phyloP scores from a whole-genome alignment of 495 filamentous ascomycete genomes.

The Alectoria sarmentosa region DNA sequence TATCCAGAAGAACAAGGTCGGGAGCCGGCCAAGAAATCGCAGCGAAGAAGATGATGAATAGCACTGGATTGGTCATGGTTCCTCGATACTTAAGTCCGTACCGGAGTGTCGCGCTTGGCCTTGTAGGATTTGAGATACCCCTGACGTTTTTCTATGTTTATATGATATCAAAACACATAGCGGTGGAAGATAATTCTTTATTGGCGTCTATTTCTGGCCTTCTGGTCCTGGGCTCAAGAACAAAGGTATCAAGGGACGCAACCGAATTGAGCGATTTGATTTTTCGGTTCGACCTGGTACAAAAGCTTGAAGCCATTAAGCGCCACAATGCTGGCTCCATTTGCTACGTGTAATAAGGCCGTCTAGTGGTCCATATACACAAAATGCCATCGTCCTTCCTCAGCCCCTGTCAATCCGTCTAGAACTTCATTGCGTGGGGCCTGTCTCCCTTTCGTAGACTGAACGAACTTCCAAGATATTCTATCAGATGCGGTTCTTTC shows the following conservation, averaged over 20 bases:
- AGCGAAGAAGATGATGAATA: conserved; percentile 26
- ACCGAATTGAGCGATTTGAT: not conserved
- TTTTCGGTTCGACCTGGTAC: conserved; percentile 14
- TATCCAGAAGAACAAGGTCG: conserved; percentile 23
- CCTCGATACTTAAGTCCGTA: not conserved
- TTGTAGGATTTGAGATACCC: conserved; percentile 14
- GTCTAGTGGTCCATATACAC: not conserved
- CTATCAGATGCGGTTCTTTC: conserved; percentile 83
- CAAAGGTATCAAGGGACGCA: not conserved
- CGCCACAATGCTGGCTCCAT: conserved; percentile 3
- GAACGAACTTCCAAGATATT: conserved; percentile 88
- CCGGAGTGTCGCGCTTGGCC: not conserved
- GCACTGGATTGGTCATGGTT: not conserved
- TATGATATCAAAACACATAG: not conserved
- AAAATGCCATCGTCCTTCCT: not conserved
- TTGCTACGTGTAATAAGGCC: not conserved
- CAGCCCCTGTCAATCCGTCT: conserved; percentile 29
- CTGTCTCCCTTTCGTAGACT: conserved; percentile 96
- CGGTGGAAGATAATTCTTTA: not conserved
- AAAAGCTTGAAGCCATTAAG: conserved; percentile 13
- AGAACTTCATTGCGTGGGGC: conserved; percentile 97
- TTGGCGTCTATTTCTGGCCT: not conserved
- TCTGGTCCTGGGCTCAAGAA: not conserved
- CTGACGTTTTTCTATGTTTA: not conserved
- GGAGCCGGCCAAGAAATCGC: not conserved